A percentile compares a stretch with the other conserved stretches of the same genome.
phyloP scores from a whole-genome alignment of 129 eudicot species.

The Apium graveolens region DNA sequence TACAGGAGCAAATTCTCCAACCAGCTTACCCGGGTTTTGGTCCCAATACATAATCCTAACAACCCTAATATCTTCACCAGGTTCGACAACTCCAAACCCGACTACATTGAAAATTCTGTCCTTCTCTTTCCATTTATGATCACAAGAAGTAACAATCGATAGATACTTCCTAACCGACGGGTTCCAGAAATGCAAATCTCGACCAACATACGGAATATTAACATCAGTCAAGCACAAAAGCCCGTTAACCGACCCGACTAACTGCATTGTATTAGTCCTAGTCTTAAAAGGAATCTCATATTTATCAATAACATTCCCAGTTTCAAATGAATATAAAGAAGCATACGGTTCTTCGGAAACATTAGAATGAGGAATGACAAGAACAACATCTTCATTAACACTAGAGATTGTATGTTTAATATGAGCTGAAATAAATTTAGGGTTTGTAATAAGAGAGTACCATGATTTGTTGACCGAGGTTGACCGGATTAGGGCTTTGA shows the following conservation, averaged over 20 bases:
- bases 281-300: not conserved
- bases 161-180: not conserved
- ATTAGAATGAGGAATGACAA: not conserved
- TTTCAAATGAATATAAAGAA: not conserved
- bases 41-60: not conserved
- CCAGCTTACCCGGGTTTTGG: not conserved
- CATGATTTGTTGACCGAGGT: constrained; percentile 9
- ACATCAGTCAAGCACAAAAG: not conserved
- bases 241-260: not conserved
- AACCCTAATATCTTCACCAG: not conserved
- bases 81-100: not conserved
- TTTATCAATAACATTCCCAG: not conserved
- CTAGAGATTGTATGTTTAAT: not conserved
- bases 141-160: not conserved
- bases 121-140: not conserved
- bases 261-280: not conserved
- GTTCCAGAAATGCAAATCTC: not conserved
- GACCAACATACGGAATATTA: not conserved
- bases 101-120: not conserved
- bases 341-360: no score
- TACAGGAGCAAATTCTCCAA: not conserved
- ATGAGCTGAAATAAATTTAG: constrained; percentile 2
- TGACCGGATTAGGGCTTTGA: constrained; percentile 6
- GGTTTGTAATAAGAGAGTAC: constrained; percentile 2
- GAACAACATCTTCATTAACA: not conserved